Conservation (phyloP, 2,329 filamentous ascomycete species). For the Xylaria digitata region DNA sequence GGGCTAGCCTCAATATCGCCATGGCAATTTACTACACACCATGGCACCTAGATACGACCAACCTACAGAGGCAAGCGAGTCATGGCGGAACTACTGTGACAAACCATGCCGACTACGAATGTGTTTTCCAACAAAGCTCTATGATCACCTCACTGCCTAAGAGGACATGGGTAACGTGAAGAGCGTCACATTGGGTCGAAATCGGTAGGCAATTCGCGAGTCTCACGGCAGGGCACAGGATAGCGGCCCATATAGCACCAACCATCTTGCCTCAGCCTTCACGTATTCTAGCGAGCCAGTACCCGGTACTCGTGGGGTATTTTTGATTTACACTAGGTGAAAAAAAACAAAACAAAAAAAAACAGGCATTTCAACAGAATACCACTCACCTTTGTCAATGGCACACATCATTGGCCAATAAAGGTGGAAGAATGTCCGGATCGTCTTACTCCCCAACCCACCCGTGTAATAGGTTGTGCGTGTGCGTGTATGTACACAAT, state of each 20-base stretch:
- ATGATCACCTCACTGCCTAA: neutral
- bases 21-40: constrained; percentile 1
- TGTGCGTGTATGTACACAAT: constrained; percentile 8
- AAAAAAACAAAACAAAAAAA: neutral
- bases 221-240: constrained; percentile 9
- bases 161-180: constrained; percentile 5
- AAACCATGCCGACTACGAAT: constrained; percentile 1
- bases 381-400: constrained; percentile 4
- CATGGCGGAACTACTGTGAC: neutral
- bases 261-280: constrained; percentile 4
- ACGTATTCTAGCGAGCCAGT: constrained; percentile 5
- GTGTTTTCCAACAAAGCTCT: constrained; percentile 1
- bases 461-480: neutral
- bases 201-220: constrained; percentile 3
- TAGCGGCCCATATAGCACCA: constrained; percentile 18
- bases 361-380: neutral
- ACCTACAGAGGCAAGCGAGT: neutral
- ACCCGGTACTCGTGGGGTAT: constrained; percentile 14
- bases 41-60: neutral
- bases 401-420: constrained; percentile 16
- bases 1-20: constrained; percentile 7
- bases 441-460: neutral
- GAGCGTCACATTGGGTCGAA: neutral
- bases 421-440: neutral
- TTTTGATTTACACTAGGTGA: neutral